Percentiles rank a stretch among this genome's conserved stretches.
Conservation (phyloP, 495 filamentous ascomycete genomes). For the Tuber calosporum region DNA sequence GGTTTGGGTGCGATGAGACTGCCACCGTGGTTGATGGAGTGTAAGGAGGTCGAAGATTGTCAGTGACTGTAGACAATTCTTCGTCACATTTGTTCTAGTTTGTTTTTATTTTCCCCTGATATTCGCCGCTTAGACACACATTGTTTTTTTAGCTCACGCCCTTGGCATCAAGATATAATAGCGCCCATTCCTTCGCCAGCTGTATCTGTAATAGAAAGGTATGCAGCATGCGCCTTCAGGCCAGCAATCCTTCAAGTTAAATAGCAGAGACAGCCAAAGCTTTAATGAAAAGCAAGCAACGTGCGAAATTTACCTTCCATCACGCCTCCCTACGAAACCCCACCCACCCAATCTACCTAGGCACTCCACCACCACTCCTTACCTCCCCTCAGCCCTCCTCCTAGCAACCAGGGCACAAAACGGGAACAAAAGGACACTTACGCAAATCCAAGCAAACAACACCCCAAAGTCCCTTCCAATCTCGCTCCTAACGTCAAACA, state of each 20-base stretch:
- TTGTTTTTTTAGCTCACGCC: neutral
- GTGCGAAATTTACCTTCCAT: neutral
- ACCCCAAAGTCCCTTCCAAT: constrained; percentile 62
- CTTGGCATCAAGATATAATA: neutral
- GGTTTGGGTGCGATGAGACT: neutral
- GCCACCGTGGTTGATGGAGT: no score
- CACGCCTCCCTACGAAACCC: neutral
- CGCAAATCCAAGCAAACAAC: constrained; percentile 54
- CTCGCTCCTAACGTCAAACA: constrained; percentile 57
- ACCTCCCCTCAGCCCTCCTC: constrained; percentile 50
- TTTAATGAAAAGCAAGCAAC: neutral
- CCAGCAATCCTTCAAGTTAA: neutral
- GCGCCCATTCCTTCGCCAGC: neutral
- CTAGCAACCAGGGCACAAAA: constrained; percentile 54
- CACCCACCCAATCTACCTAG: neutral
- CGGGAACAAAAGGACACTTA: constrained; percentile 56
- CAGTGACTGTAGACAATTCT: neutral
- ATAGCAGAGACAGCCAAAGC: neutral
- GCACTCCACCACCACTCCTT: constrained; percentile 7
- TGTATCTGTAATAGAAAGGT: neutral
- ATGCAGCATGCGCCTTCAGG: neutral
- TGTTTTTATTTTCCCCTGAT: neutral
- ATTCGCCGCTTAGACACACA: neutral
- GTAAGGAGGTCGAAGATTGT: no score
- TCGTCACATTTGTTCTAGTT: neutral